A percentile compares a stretch with the other conserved stretches of the same genome.
Evolutionary conservation across 73 alveolate genomes (phyloP).

Genomic region (Paramecium sexaurelia): DNA sequence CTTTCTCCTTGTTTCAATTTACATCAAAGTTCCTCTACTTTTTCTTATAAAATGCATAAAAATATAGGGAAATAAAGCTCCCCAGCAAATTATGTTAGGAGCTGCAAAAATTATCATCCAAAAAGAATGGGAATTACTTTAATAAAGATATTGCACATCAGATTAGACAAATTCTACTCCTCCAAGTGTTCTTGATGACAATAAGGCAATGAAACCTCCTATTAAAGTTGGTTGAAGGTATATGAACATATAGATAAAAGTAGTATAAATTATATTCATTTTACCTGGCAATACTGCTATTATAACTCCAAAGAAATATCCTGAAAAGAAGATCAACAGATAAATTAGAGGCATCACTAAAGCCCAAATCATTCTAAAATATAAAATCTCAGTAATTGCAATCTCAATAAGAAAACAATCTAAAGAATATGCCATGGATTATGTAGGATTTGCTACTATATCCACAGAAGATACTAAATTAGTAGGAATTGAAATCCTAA

Average conservation of each 20-base stretch:
- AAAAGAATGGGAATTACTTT: background rate
- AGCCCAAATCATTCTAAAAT: slow-evolving; percentile 62
- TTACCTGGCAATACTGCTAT: background rate
- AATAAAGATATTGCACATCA: slow-evolving; percentile 22
- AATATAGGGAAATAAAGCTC: slow-evolving; percentile 3
- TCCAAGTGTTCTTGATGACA: slow-evolving; percentile 42
- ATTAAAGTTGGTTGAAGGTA: slow-evolving; percentile 44
- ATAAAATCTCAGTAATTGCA: background rate
- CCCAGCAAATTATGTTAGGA: slow-evolving; percentile 47
- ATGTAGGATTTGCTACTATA: slow-evolving; percentile 45
- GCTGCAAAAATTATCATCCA: slow-evolving; percentile 18
- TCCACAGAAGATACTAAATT: background rate
- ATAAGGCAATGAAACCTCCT: slow-evolving; percentile 32
- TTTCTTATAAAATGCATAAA: background rate
- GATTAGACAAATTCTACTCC: slow-evolving; percentile 20
- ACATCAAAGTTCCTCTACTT: background rate
- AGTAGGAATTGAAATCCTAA: slow-evolving; percentile 12
- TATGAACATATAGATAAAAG: slow-evolving; percentile 36
- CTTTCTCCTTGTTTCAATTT: background rate
- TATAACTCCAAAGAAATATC: background rate
- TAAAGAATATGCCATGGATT: slow-evolving; percentile 53
- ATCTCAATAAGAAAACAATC: slow-evolving; percentile 51
- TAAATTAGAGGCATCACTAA: slow-evolving; percentile 47
- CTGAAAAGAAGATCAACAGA: background rate
- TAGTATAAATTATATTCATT: background rate